Evolutionary conservation across 1,139 yeast species (phyloP).

Genomic region (Scheffersomyces stambukii): DNA sequence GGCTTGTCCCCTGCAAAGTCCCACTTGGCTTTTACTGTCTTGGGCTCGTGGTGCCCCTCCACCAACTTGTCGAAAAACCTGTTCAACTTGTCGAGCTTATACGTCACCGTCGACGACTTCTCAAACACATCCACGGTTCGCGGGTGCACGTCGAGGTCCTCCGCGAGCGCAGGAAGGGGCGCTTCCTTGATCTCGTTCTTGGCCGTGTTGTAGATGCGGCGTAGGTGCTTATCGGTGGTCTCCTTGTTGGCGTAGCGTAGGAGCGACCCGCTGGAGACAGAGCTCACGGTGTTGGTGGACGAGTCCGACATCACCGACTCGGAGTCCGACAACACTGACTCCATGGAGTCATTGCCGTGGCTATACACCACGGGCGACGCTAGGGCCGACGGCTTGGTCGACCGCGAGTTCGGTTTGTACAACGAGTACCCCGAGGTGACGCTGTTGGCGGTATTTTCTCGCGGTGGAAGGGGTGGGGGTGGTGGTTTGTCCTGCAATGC

Average conservation of each 20-base stretch:
- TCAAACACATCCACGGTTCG: conserved; percentile 3
- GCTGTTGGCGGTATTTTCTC: conserved; percentile 17
- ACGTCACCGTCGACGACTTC: conserved; percentile 18
- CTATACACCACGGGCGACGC: conserved; percentile 10
- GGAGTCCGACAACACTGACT: conserved; percentile 14
- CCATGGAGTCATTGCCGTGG: conserved; percentile 15
- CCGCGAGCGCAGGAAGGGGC: conserved; percentile 18
- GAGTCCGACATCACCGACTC: conserved; percentile 14
- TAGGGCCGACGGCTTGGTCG: conserved; percentile 7
- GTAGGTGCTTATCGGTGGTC: conserved; percentile 18
- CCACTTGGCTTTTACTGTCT: conserved; percentile 26
- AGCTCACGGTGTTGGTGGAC: conserved; percentile 11
- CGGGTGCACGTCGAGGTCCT: no score
- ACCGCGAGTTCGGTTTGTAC: no score
- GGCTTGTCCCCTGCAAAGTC: conserved; percentile 31
- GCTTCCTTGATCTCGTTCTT: conserved; percentile 32
- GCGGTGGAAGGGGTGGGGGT: conserved; percentile 30
- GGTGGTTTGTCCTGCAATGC: conserved; percentile 1
- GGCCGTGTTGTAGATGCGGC: conserved; percentile 29
- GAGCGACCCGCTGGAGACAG: conserved; percentile 20
- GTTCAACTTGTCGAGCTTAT: conserved; percentile 22
- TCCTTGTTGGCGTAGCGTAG: conserved; percentile 18
- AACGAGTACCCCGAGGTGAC: neutral
- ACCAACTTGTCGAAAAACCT: conserved; percentile 20
- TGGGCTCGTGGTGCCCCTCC: conserved; percentile 6